A percentile compares a stretch with the other conserved stretches of the same genome.
Conservation (phyloP, 768 basidiomycete species). For the Tephrocybe rancida region DNA sequence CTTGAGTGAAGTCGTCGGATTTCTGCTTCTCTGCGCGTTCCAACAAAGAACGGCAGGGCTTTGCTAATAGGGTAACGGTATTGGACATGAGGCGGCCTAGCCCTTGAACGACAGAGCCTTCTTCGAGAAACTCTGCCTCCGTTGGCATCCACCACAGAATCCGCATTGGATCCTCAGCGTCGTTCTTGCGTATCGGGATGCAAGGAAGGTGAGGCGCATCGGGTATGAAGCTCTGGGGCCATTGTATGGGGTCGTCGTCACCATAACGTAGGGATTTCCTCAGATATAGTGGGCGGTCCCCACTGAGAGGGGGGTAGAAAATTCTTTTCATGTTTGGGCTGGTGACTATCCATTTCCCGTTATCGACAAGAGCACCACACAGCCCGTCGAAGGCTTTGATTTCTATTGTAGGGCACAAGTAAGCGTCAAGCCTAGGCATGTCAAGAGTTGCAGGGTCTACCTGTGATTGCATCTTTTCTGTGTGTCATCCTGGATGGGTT, state of each 20-base stretch:
- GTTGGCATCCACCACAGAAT: not conserved
- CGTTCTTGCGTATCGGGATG: not conserved
- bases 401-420: too few species aligned
- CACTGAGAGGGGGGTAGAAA: not conserved
- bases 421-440: not conserved
- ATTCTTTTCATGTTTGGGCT: not conserved
- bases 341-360: not conserved
- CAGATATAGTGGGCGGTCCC: not conserved
- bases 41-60: not conserved
- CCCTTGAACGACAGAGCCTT: not conserved
- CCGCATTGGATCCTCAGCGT: not conserved
- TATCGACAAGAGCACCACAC: not conserved
- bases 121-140: not conserved
- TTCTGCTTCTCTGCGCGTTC: not conserved
- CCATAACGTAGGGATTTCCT: not conserved
- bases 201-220: not conserved
- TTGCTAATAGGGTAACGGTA: not conserved
- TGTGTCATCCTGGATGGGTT: too few species aligned
- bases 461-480: too few species aligned
- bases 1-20: not conserved
- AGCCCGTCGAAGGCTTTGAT: slow-evolving; percentile 2
- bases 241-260: not conserved
- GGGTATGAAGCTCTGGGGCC: not conserved
- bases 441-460: too few species aligned
- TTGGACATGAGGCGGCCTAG: not conserved